These are phyloP conservation scores for Backusella parvicylindrica DNA, from an alignment of 192 early-diverging fungal species.

Conservation along the genomic window DNA sequence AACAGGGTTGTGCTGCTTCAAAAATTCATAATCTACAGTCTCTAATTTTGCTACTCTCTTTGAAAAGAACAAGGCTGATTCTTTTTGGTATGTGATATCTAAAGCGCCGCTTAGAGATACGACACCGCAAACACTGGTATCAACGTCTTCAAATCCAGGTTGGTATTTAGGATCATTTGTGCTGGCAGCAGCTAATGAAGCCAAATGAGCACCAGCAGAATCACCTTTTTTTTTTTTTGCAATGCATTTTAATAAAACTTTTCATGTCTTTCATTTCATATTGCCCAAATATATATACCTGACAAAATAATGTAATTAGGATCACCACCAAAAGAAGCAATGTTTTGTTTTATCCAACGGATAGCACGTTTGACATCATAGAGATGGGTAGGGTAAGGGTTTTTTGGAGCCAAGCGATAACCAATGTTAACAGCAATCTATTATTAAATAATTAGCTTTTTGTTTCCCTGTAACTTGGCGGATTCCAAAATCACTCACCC, in stretches of 20 bases:
- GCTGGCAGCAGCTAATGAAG: constrained; percentile 22
- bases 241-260: neutral
- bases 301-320: constrained; percentile 63
- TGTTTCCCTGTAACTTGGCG: neutral
- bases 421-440: constrained; percentile 63
- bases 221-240: constrained; percentile 14
- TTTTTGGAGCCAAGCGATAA: constrained; percentile 50
- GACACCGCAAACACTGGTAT: constrained; percentile 29
- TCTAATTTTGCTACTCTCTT: neutral
- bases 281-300: no score
- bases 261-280: neutral
- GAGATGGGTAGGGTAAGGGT: constrained; percentile 56
- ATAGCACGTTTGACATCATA: constrained; percentile 68
- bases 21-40: constrained; percentile 3
- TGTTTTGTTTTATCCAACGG: constrained; percentile 63
- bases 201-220: constrained; percentile 30
- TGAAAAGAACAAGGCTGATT: constrained; percentile 14
- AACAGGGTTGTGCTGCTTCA: constrained; percentile 11
- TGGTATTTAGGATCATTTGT: constrained; percentile 29
- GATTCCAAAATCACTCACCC: constrained; percentile 4
- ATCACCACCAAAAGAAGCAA: constrained; percentile 63
- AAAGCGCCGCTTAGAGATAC: constrained; percentile 25
- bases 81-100: neutral
- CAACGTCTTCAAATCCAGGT: constrained; percentile 27
- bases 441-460: neutral